A percentile compares a stretch with the other conserved stretches of the same genome.
Conservation (phyloP, 1,139 yeast species). For the Protomyces gravidus region DNA sequence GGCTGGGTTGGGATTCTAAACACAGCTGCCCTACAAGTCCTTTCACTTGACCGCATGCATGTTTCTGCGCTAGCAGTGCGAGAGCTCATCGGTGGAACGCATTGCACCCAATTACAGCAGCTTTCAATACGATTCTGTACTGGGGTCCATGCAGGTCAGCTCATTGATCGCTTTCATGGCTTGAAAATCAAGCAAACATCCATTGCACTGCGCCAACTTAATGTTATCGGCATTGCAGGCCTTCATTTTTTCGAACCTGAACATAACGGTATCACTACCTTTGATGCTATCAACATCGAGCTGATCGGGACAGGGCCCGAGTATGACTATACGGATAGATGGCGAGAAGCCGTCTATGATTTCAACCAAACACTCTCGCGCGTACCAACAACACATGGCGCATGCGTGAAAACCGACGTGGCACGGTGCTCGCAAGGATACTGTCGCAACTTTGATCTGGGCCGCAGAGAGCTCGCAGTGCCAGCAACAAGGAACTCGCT, state of each 20-base stretch:
- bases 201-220: constrained; percentile 2
- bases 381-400: constrained; percentile 10
- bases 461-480: constrained; percentile 10
- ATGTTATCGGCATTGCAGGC: constrained; percentile 17
- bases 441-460: constrained; percentile 11
- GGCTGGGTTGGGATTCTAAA: neutral
- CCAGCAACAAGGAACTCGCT: neutral
- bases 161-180: neutral
- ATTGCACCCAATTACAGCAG: neutral
- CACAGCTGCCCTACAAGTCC: neutral
- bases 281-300: constrained; percentile 10
- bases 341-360: constrained; percentile 18
- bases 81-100: neutral
- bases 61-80: neutral
- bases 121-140: neutral
- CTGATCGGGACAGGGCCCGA: constrained; percentile 22
- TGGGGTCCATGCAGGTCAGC: neutral
- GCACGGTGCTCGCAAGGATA: constrained; percentile 11
- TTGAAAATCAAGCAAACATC: neutral
- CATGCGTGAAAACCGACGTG: constrained; percentile 1
- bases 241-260: constrained; percentile 19
- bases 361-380: constrained; percentile 12
- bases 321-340: constrained; percentile 14
- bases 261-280: constrained; percentile 17
- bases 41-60: neutral